Conservation (phyloP, 805 yeast genomes). For the Cyberlindnera subsufficiens region DNA sequence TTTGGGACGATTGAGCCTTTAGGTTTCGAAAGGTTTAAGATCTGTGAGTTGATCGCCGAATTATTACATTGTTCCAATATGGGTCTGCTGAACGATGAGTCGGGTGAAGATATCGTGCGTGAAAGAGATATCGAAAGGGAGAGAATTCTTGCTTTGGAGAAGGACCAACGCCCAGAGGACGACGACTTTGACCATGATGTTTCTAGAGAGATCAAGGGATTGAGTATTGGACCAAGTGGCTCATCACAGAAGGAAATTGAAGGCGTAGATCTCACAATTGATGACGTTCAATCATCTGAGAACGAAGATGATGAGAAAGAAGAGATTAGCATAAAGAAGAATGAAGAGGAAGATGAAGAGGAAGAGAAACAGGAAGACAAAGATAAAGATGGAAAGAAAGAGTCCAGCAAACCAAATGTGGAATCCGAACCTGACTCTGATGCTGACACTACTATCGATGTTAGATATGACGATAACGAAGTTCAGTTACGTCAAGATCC, state of each 20-base stretch:
- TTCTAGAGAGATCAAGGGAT: slow-evolving; percentile 20
- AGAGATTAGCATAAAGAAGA: not conserved
- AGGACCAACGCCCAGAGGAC: slow-evolving; percentile 18
- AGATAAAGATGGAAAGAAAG: not conserved
- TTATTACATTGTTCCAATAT: slow-evolving; percentile 95
- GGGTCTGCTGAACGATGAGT: slow-evolving; percentile 78
- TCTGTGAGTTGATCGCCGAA: slow-evolving; percentile 91
- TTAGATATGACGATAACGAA: slow-evolving; percentile 34
- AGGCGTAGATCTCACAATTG: not conserved
- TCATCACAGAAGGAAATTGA: slow-evolving; percentile 7
- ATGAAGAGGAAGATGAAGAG: not conserved
- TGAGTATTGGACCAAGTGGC: slow-evolving; percentile 12
- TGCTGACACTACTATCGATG: slow-evolving; percentile 21
- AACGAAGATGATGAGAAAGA: slow-evolving; percentile 17
- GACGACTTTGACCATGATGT: slow-evolving; percentile 28
- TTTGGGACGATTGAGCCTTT: slow-evolving; percentile 65
- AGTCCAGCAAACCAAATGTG: slow-evolving; percentile 5
- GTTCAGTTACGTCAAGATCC: slow-evolving; percentile 45
- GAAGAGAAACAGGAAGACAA: not conserved
- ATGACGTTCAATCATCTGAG: slow-evolving; percentile 2
- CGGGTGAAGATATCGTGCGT: slow-evolving; percentile 59
- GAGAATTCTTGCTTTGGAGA: slow-evolving; percentile 36
- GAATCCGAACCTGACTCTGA: slow-evolving; percentile 25
- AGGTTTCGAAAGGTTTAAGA: slow-evolving; percentile 87
- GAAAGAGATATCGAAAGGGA: slow-evolving; percentile 66